phyloP scores from a whole-genome alignment of 1,284 basidiomycete genomes.

The Pseudozyma tsukubaensis region DNA sequence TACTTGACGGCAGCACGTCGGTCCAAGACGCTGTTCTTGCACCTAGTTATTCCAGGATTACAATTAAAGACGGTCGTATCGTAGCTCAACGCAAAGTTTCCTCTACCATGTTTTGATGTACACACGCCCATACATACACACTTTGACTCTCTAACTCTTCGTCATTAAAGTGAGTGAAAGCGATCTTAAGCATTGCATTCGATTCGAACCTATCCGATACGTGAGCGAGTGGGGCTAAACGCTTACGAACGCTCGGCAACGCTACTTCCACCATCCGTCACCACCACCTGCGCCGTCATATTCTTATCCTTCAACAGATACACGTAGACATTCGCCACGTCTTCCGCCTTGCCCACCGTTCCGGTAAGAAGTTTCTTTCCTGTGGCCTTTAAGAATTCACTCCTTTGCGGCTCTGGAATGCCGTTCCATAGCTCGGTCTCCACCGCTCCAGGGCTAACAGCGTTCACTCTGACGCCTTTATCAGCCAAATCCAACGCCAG shows the following conservation, averaged over 20 bases:
- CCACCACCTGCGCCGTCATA: conserved; percentile 33
- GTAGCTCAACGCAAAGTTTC: conserved; percentile 13
- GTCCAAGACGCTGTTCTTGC: conserved; percentile 22
- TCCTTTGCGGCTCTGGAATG: conserved; percentile 15
- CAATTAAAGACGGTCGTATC: conserved; percentile 17
- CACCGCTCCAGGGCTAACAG: conserved; percentile 35
- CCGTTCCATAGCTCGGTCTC: conserved; percentile 44
- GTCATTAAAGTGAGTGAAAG: no score
- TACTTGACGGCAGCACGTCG: conserved; percentile 10
- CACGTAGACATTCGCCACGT: conserved; percentile 40
- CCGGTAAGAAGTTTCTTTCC: conserved; percentile 15
- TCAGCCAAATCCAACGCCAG: conserved; percentile 37
- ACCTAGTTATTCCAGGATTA: conserved; percentile 16
- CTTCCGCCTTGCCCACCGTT: conserved; percentile 21
- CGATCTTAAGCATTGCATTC: no score
- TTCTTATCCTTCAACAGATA: conserved; percentile 54
- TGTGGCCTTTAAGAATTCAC: not conserved
- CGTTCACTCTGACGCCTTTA: conserved; percentile 42
- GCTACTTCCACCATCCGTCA: conserved; percentile 23
- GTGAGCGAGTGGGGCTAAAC: no score
- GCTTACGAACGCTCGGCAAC: conserved; percentile 15
- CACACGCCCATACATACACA: no score
- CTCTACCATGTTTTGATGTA: conserved; percentile 2
- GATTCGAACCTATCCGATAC: no score
- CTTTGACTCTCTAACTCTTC: no score